A percentile compares a stretch with the other conserved stretches of the same genome.
phyloP scores from a whole-genome alignment of 495 filamentous ascomycete genomes.

The Friedmanniomyces endolithicus region DNA sequence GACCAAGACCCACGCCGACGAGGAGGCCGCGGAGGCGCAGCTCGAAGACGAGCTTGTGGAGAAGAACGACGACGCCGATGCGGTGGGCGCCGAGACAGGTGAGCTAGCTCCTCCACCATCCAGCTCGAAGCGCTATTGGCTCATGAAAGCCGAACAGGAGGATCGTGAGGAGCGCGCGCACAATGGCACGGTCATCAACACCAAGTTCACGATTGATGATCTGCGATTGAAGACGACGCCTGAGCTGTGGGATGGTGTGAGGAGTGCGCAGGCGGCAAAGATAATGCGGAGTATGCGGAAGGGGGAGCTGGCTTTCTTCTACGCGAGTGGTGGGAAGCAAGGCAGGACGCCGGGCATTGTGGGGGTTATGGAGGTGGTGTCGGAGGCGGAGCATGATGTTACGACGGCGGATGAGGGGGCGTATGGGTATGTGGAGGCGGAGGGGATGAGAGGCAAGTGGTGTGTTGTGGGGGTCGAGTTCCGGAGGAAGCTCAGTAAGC shows the following conservation, averaged over 20 bases:
- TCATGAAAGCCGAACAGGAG: constrained; percentile 92
- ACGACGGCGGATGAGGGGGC: constrained; percentile 55
- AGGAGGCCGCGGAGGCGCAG: constrained; percentile 14
- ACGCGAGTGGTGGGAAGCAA: constrained; percentile 82
- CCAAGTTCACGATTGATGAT: constrained; percentile 84
- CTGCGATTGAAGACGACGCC: constrained; percentile 54
- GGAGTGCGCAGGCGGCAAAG: constrained; percentile 59
- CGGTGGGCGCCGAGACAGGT: not conserved
- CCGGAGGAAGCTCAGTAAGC: constrained; percentile 61
- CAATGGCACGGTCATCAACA: constrained; percentile 45
- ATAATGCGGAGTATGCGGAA: constrained; percentile 82
- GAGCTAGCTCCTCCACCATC: not conserved
- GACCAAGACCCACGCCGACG: constrained; percentile 9
- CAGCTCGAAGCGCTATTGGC: constrained; percentile 49
- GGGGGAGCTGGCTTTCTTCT: constrained; percentile 91
- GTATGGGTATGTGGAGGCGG: constrained; percentile 73
- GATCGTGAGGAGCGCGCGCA: constrained; percentile 72
- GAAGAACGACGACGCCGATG: constrained; percentile 7
- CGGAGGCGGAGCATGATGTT: constrained; percentile 46
- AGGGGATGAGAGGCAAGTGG: constrained; percentile 45
- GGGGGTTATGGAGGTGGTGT: constrained; percentile 86
- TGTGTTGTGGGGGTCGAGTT: constrained; percentile 79
- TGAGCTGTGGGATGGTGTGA: constrained; percentile 77
- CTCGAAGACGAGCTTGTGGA: constrained; percentile 14
- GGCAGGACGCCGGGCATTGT: constrained; percentile 60